Evolutionary conservation across 2,329 filamentous ascomycete genomes (phyloP).

Genomic region (Ophiostoma perfectum): DNA sequence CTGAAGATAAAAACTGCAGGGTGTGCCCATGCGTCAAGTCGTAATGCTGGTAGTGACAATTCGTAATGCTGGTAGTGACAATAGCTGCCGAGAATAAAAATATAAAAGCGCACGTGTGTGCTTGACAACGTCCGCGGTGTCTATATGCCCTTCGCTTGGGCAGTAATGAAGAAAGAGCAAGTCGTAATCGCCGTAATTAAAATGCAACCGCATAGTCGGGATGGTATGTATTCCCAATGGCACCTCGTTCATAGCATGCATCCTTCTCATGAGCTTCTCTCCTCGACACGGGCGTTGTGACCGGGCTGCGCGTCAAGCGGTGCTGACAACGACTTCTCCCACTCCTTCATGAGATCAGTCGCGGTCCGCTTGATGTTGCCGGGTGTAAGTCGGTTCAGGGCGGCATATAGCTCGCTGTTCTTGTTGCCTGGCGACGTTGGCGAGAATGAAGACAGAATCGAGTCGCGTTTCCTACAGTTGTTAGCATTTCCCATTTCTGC

Average conservation of each 20-base stretch:
- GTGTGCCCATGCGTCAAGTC: background rate
- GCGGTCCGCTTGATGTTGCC: constrained; percentile 76
- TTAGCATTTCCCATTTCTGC: constrained; percentile 1
- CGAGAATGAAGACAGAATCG: constrained; percentile 14
- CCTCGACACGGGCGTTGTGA: background rate
- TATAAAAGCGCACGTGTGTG: background rate
- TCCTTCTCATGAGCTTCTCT: constrained; percentile 9
- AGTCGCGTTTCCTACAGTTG: constrained; percentile 17
- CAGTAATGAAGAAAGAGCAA: background rate
- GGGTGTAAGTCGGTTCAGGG: constrained; percentile 66
- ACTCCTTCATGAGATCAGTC: constrained; percentile 82
- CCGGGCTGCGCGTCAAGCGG: constrained; percentile 30
- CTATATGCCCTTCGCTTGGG: background rate
- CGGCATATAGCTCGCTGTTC: constrained; percentile 45
- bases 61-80: constrained; percentile 2
- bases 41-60: constrained; percentile 10
- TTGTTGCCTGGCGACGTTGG: constrained; percentile 36
- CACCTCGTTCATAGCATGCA: background rate
- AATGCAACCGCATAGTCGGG: background rate
- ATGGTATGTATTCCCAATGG: background rate
- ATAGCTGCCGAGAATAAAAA: background rate
- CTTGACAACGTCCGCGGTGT: background rate
- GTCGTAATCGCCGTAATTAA: constrained; percentile 11
- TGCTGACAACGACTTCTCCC: constrained; percentile 71
- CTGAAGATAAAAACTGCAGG: background rate